phyloP scores from a whole-genome alignment of 1,284 basidiomycete genomes.

The Apiotrichum mycotoxinovorans region DNA sequence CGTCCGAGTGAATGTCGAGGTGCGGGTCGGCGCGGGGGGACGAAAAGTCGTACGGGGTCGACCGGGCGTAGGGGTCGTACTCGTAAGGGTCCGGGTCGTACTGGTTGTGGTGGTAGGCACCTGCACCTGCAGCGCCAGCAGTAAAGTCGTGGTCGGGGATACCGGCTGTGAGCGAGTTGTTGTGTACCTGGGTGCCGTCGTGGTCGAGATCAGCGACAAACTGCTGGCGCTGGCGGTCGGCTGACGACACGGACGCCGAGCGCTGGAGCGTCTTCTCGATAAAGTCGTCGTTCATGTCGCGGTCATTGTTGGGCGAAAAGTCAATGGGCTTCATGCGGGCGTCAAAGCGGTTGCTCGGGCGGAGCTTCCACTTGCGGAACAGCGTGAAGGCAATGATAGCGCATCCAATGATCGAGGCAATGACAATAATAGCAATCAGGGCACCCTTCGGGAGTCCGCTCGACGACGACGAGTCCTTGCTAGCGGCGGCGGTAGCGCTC shows the following conservation, averaged over 20 bases:
- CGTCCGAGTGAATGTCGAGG: background rate
- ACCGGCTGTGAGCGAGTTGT: constrained; percentile 27
- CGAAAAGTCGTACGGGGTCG: constrained; percentile 9
- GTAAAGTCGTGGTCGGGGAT: constrained; percentile 69
- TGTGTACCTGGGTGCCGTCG: constrained; percentile 18
- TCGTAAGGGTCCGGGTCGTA: constrained; percentile 21
- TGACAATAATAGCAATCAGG: constrained; percentile 66
- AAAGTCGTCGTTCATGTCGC: constrained; percentile 25
- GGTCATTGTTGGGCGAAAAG: constrained; percentile 74
- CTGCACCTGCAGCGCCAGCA: constrained; percentile 52
- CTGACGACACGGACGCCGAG: constrained; percentile 32
- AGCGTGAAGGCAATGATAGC: constrained; percentile 73
- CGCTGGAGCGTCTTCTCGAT: constrained; percentile 45
- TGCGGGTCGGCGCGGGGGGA: background rate
- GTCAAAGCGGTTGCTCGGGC: constrained; percentile 71
- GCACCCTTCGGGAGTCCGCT: constrained; percentile 55
- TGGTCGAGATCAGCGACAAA: constrained; percentile 41
- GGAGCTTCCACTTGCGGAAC: constrained; percentile 87
- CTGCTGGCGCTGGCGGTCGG: constrained; percentile 41
- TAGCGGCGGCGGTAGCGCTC: constrained; percentile 8
- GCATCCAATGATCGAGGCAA: constrained; percentile 65
- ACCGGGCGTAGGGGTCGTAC: constrained; percentile 16
- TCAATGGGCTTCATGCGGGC: constrained; percentile 56
- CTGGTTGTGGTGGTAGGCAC: constrained; percentile 21
- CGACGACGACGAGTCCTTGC: constrained; percentile 21